Conservation (phyloP, 2,329 filamentous ascomycete species). For the Tolypocladium amazonense region DNA sequence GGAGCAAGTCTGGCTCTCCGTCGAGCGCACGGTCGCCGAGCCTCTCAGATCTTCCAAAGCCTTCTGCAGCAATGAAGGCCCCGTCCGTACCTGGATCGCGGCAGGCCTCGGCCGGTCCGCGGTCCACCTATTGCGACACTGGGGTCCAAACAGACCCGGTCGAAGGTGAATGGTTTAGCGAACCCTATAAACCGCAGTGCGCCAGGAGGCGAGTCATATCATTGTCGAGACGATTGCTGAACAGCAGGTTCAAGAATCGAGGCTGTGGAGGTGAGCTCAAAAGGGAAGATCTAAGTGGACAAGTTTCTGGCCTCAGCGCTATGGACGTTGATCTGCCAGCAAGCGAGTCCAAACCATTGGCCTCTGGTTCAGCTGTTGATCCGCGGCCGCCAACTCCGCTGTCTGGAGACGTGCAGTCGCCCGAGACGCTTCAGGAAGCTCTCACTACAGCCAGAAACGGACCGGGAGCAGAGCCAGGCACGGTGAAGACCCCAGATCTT, state of each 20-base stretch:
- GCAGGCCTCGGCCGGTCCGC: slow-evolving; percentile 25
- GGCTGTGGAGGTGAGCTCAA: slow-evolving; percentile 28
- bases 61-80: slow-evolving; percentile 15
- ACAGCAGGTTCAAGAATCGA: slow-evolving; percentile 32
- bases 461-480: slow-evolving; percentile 8
- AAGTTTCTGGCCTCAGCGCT: slow-evolving; percentile 17
- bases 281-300: slow-evolving; percentile 10
- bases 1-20: slow-evolving; percentile 44
- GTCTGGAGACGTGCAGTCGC: slow-evolving; percentile 13
- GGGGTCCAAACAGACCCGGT: slow-evolving; percentile 45
- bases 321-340: slow-evolving; percentile 30
- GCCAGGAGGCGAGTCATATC: slow-evolving; percentile 40
- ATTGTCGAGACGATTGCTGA: slow-evolving; percentile 41
- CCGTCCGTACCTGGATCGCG: slow-evolving; percentile 20
- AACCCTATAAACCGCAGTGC: slow-evolving; percentile 20
- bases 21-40: slow-evolving; percentile 29
- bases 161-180: slow-evolving; percentile 41
- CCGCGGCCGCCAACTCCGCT: slow-evolving; percentile 12
- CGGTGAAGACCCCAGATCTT: slow-evolving; percentile 32
- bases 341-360: slow-evolving; percentile 16
- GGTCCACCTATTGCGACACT: slow-evolving; percentile 37
- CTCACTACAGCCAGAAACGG: slow-evolving; percentile 8
- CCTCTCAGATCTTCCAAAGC: slow-evolving; percentile 15
- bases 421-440: slow-evolving; percentile 20
- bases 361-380: slow-evolving; percentile 10